These are phyloP conservation scores for Deinandra increscens DNA, from an alignment of 129 eudicot species.

Conservation along the genomic window DNA sequence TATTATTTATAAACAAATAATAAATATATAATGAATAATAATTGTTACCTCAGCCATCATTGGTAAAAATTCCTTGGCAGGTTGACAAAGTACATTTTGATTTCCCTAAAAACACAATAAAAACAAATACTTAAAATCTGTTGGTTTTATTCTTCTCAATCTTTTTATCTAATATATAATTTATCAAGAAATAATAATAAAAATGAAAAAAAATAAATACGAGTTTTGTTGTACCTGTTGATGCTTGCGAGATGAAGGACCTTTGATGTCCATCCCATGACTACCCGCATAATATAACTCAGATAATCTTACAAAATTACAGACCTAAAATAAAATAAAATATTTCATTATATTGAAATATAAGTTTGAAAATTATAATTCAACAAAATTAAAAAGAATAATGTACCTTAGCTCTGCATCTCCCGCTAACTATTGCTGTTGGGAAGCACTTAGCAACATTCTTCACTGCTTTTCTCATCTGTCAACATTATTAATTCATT, in stretches of 20 bases:
- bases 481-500: background rate
- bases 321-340: constrained; percentile 45
- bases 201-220: background rate
- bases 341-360: background rate
- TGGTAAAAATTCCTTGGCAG: constrained; percentile 80
- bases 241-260: constrained; percentile 55
- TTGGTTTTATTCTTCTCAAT: background rate
- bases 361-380: background rate
- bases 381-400: constrained; percentile 6
- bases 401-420: constrained; percentile 85
- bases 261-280: constrained; percentile 97
- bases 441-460: constrained; percentile 79
- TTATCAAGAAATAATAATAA: background rate
- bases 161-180: background rate
- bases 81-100: constrained; percentile 71
- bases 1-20: background rate
- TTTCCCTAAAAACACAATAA: constrained; percentile 47
- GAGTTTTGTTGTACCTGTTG: constrained; percentile 36
- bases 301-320: constrained; percentile 61
- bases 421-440: constrained; percentile 91
- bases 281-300: constrained; percentile 98
- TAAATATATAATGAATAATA: background rate
- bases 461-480: constrained; percentile 92
- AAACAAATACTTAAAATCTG: background rate
- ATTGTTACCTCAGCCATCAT: constrained; percentile 64